These are phyloP conservation scores for Fusarium chuoi DNA, from an alignment of 2,329 filamentous ascomycete species.

Conservation along the genomic window DNA sequence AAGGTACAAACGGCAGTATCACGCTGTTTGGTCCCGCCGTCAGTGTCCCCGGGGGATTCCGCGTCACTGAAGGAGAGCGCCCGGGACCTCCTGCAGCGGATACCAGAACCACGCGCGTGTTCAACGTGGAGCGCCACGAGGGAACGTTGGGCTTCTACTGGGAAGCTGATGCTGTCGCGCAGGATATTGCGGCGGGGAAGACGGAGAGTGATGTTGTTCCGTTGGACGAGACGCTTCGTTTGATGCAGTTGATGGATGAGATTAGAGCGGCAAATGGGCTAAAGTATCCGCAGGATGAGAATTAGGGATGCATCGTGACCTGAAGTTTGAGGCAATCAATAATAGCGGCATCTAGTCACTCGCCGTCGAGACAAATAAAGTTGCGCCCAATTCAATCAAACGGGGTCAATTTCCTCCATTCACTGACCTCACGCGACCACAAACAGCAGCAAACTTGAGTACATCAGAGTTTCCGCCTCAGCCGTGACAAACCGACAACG, in stretches of 20 bases:
- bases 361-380: neutral
- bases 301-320: neutral
- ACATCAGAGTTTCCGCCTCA: neutral
- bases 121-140: slow-evolving; percentile 12
- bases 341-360: neutral
- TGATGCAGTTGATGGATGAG: slow-evolving; percentile 60
- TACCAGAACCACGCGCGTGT: neutral
- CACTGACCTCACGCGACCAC: neutral
- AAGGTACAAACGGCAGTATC: slow-evolving; percentile 14
- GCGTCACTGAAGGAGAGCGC: neutral
- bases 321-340: neutral
- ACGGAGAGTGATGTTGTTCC: slow-evolving; percentile 56
- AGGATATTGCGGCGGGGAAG: slow-evolving; percentile 38
- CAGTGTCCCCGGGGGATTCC: slow-evolving; percentile 19
- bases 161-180: slow-evolving; percentile 25
- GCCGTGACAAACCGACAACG: neutral
- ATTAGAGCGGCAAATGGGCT: slow-evolving; percentile 45
- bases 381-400: neutral
- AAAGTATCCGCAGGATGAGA: slow-evolving; percentile 15
- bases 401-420: neutral
- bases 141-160: slow-evolving; percentile 19
- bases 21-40: slow-evolving; percentile 10
- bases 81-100: neutral
- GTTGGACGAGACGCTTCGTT: slow-evolving; percentile 55
- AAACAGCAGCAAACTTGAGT: neutral